These are phyloP conservation scores for Chalaropsis ovoidea DNA, from an alignment of 2,329 filamentous ascomycete species.

Conservation along the genomic window DNA sequence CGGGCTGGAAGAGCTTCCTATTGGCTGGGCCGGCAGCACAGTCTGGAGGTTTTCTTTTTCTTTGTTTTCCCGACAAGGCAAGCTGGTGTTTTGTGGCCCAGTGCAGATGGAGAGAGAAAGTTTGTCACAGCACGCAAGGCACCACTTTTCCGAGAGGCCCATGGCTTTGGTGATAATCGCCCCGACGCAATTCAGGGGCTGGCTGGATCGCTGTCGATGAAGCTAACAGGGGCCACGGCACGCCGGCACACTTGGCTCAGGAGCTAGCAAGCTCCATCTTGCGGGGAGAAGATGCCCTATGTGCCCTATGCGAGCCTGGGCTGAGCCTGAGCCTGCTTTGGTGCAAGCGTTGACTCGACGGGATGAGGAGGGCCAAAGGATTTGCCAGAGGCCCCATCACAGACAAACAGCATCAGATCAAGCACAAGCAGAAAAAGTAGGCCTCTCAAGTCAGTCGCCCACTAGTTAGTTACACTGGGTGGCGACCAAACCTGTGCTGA, in stretches of 20 bases:
- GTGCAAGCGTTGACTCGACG: background rate
- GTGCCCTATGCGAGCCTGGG: too few species aligned
- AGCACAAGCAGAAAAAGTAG: background rate
- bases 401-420: background rate
- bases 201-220: background rate
- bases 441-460: background rate
- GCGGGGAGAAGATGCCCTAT: background rate
- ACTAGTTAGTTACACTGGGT: background rate
- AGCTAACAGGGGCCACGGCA: constrained; percentile 4
- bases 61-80: too few species aligned
- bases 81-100: too few species aligned
- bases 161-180: background rate
- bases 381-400: background rate
- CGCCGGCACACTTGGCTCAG: background rate
- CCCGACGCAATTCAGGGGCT: background rate
- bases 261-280: constrained; percentile 3
- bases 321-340: too few species aligned
- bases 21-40: background rate
- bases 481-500: background rate
- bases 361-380: background rate
- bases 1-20: background rate
- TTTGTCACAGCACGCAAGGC: too few species aligned
- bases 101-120: too few species aligned
- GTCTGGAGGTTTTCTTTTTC: background rate
- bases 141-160: background rate